Evolutionary conservation across 495 filamentous ascomycete genomes (phyloP), one percentile per base, ranked within the genome.

Genomic region (Trichocladium antarcticum): DNA sequence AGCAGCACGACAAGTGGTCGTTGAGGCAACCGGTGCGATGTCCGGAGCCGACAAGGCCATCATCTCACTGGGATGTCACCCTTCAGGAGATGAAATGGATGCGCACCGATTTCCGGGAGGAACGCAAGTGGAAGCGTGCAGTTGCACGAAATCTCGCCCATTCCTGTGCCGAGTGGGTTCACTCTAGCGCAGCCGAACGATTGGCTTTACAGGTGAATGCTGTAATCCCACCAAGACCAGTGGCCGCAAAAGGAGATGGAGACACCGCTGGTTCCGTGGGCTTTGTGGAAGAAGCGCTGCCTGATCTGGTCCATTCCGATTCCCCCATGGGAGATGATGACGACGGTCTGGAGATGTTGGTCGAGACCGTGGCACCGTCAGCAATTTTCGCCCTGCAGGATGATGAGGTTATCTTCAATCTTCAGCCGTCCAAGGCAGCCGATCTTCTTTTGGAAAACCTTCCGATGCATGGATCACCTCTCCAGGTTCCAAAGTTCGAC

Each of bases 11-110:
- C 54, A 78, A 85, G 50, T 95, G 92, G 89, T 90, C 89, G 2
- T 69, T 98, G 51, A 77, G 89, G 43, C 93, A 97, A 59, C 75
- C 88, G 40, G 80, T 88, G 54, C 81, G 84, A 41, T 80, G 78
- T 24, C 70, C 75, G 3, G 92, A 98, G 60, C 92, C 93, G 24
- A 72, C 72, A 7, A 76, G 87, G 32, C 80, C 82, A 11, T 71
- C 75, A 2, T 77, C 80, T 6, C 89, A 96, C 61, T 82, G 79
- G 77, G 92, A 98, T 69, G 75, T 92, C 37, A 63, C 97, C 35
- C 68, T 97, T 8, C 75, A 87, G 53, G 87, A 98, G 66, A 85
- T 89, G 78, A 94, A 87, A 64, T 96, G 92, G 93, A 87, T 98
- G 81, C 78, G 87, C 32, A 95, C 87, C 2, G 92, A 98, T 68